phyloP scores from a whole-genome alignment of 2,329 filamentous ascomycete genomes.

The Byssochlamys sp. region DNA sequence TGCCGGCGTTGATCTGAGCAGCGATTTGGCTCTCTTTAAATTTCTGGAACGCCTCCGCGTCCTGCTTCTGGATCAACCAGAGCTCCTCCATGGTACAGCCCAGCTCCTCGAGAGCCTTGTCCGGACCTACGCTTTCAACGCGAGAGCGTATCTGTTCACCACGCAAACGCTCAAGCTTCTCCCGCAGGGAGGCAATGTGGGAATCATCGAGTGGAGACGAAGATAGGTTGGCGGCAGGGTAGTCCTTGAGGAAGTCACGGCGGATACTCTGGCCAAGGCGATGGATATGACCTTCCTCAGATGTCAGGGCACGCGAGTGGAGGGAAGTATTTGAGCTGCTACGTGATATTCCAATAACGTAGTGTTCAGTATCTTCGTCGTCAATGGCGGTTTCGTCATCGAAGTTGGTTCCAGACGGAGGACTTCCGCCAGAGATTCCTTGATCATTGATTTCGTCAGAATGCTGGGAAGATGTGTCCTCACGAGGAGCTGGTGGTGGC shows the following conservation, averaged over 20 bases:
- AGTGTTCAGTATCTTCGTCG: constrained; percentile 34
- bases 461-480: constrained; percentile 24
- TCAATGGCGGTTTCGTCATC: constrained; percentile 25
- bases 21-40: constrained; percentile 39
- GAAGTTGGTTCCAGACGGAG: constrained; percentile 16
- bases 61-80: constrained; percentile 31
- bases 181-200: constrained; percentile 37
- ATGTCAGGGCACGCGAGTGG: constrained; percentile 53
- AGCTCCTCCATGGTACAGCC: constrained; percentile 39
- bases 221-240: constrained; percentile 23
- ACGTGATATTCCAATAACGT: constrained; percentile 44
- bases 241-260: constrained; percentile 49
- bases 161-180: constrained; percentile 35
- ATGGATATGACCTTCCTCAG: constrained; percentile 62
- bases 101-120: constrained; percentile 34
- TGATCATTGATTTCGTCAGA: constrained; percentile 20
- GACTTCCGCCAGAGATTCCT: constrained; percentile 23
- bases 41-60: constrained; percentile 35
- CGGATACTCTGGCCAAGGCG: constrained; percentile 58
- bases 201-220: constrained; percentile 28
- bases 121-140: constrained; percentile 29
- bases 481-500: constrained; percentile 8
- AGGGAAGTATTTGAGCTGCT: constrained; percentile 59
- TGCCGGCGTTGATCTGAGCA: constrained; percentile 36
- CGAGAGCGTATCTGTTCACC: constrained; percentile 33